phyloP scores from a whole-genome alignment of 108 stramenopile species.

The Discostella pseudostelligera region DNA sequence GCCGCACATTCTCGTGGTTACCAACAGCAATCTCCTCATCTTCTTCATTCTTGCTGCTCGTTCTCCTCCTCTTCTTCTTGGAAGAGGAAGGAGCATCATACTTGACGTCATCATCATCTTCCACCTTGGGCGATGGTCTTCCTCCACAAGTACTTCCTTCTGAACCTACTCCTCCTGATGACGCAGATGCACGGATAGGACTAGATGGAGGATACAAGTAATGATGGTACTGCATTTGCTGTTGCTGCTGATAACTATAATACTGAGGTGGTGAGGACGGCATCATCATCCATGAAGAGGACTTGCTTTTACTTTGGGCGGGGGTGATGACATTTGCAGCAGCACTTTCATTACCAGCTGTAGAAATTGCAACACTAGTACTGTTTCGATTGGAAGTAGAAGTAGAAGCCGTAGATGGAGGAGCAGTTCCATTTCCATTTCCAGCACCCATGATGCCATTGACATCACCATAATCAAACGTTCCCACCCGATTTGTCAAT shows the following conservation, averaged over 20 bases:
- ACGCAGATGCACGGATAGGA: constrained; percentile 1
- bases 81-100: not conserved
- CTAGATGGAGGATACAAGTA: constrained; percentile 14
- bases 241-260: not conserved
- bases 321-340: constrained; percentile 4
- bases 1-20: not conserved
- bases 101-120: constrained; percentile 14
- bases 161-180: not conserved
- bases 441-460: not conserved
- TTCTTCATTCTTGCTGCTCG: not conserved
- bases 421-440: no score
- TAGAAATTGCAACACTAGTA: not conserved
- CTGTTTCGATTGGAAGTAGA: not conserved
- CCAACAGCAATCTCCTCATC: not conserved
- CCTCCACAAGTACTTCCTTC: no score
- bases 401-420: no score
- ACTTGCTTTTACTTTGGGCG: not conserved
- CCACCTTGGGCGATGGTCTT: constrained; percentile 1
- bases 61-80: not conserved
- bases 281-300: not conserved
- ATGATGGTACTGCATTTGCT: not conserved
- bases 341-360: not conserved
- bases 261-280: no score
- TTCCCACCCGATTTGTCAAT: not conserved
- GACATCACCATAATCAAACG: not conserved